Conservation (phyloP, 2,329 filamentous ascomycete species). For the Thielaviopsis euricoi region DNA sequence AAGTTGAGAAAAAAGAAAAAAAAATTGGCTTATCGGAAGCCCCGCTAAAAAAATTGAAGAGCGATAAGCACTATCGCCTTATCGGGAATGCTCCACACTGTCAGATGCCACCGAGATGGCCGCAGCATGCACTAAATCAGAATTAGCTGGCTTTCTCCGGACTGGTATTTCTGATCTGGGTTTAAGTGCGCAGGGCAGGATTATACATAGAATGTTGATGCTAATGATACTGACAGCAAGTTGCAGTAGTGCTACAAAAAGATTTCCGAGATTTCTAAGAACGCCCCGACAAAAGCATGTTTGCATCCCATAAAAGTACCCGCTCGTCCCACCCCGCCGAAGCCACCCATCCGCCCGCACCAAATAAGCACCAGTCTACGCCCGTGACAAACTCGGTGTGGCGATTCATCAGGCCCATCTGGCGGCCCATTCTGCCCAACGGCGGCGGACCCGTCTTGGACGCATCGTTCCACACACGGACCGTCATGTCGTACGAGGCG, state of each 20-base stretch:
- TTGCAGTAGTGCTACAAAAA: no score
- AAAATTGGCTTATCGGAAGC: background rate
- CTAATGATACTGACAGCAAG: no score
- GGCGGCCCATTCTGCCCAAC: conserved; percentile 36
- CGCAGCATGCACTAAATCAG: no score
- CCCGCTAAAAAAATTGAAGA: background rate
- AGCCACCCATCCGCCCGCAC: conserved; percentile 86
- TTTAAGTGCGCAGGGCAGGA: no score
- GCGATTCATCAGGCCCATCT: conserved; percentile 74
- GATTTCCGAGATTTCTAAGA: no score
- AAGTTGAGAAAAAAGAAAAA: background rate
- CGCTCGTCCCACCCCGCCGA: conserved; percentile 90
- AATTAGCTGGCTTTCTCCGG: no score
- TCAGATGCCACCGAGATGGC: background rate
- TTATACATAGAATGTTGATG: no score
- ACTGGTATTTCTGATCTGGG: no score
- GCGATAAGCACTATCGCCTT: background rate
- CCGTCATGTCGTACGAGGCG: conserved; percentile 96
- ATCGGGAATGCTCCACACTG: background rate
- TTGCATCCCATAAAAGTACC: conserved; percentile 83
- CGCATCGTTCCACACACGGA: conserved; percentile 78
- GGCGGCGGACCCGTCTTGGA: conserved; percentile 21
- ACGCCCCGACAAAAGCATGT: conserved; percentile 21
- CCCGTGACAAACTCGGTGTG: conserved; percentile 96
- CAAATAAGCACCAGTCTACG: conserved; percentile 96